These are phyloP conservation scores for Zygoascus tannicola DNA, from an alignment of 805 yeast species.

Conservation along the genomic window DNA sequence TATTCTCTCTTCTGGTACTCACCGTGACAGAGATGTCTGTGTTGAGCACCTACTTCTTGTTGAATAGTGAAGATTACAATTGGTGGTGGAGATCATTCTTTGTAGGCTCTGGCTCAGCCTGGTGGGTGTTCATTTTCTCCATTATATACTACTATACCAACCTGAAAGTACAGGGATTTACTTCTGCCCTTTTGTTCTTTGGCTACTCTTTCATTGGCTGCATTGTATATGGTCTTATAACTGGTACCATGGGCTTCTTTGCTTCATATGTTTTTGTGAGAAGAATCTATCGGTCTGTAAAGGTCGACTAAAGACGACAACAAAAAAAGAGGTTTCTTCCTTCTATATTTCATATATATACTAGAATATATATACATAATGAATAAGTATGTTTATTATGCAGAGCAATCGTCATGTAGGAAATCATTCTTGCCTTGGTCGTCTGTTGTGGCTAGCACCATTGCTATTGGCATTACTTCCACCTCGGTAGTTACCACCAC, in stretches of 20 bases:
- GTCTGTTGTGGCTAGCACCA: too few relatives aligned
- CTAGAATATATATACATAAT: neutral
- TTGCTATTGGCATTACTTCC: too few relatives aligned
- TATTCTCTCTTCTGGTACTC: constrained; percentile 48
- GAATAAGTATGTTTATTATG: too few relatives aligned
- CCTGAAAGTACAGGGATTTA: constrained; percentile 50
- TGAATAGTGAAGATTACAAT: constrained; percentile 44
- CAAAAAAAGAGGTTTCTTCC: neutral
- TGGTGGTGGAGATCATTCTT: constrained; percentile 84
- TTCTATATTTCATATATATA: neutral
- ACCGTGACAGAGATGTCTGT: constrained; percentile 65
- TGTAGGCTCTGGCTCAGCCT: constrained; percentile 61
- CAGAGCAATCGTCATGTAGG: too few relatives aligned
- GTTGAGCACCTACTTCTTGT: constrained; percentile 54
- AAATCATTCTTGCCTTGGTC: too few relatives aligned
- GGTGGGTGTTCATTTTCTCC: constrained; percentile 61
- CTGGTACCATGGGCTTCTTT: constrained; percentile 67
- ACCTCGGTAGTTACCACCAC: constrained; percentile 4
- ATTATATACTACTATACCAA: constrained; percentile 52
- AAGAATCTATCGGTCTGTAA: constrained; percentile 49
- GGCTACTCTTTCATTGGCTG: constrained; percentile 62
- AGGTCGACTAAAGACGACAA: constrained; percentile 36
- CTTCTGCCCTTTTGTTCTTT: constrained; percentile 59
- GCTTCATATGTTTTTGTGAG: constrained; percentile 59
- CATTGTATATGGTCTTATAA: constrained; percentile 52